These are phyloP conservation scores for Bolboschoenoplectus hybrid DNA, from an alignment of 202 grass and related monocot genomes.

Conservation along the genomic window DNA sequence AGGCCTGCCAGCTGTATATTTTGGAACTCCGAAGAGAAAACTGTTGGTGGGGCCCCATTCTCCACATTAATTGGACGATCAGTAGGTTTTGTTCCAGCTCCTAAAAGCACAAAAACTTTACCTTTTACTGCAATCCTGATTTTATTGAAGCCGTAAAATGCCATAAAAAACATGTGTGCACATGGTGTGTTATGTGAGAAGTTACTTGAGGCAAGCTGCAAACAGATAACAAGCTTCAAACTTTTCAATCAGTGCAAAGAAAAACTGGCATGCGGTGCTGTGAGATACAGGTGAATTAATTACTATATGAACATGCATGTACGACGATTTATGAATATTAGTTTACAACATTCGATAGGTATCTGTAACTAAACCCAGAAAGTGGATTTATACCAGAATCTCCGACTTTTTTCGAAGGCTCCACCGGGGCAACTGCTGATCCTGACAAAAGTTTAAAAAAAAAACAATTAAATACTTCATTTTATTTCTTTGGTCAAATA, in stretches of 20 bases:
- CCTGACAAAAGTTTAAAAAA: slow-evolving; percentile 24
- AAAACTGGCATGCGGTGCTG: not conserved
- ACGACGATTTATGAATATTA: not conserved
- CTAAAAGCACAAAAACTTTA: not conserved
- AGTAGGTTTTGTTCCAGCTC: slow-evolving; percentile 29
- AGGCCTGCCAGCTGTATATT: slow-evolving; percentile 29
- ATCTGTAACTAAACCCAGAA: not conserved
- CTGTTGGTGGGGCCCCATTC: slow-evolving; percentile 47
- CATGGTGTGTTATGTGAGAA: not conserved
- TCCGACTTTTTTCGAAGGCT: slow-evolving; percentile 35
- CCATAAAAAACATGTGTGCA: slow-evolving; percentile 16
- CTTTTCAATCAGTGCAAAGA: not conserved
- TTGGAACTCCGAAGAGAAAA: slow-evolving; percentile 50
- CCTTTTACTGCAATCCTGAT: slow-evolving; percentile 10
- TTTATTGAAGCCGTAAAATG: not conserved
- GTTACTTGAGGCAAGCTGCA: not conserved
- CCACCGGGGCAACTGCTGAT: slow-evolving; percentile 31
- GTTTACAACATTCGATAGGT: not conserved
- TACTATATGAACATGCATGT: slow-evolving; percentile 16
- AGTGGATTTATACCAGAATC: slow-evolving; percentile 23
- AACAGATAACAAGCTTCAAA: not conserved
- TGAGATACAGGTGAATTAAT: not conserved
- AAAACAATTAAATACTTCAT: not conserved
- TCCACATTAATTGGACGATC: slow-evolving; percentile 43
- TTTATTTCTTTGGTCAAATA: slow-evolving; percentile 2